Evolutionary conservation across 1,284 basidiomycete species (phyloP).

Genomic region (Cystobasidiaceae sp.): DNA sequence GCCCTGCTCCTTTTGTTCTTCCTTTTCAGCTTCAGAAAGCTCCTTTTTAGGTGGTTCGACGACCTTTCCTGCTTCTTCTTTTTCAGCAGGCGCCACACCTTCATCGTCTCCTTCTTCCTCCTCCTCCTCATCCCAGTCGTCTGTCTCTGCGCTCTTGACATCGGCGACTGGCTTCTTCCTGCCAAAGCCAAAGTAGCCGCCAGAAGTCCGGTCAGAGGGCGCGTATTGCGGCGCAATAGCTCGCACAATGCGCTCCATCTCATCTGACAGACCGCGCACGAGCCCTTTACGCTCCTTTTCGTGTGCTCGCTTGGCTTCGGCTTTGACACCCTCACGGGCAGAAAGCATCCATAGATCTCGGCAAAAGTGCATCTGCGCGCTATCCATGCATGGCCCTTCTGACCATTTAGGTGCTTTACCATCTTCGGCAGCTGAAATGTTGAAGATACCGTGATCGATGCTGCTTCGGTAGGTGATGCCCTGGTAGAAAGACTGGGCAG

Average conservation of each 20-base stretch:
- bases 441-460: constrained; percentile 49
- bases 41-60: constrained; percentile 34
- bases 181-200: constrained; percentile 27
- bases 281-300: constrained; percentile 33
- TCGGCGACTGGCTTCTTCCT: constrained; percentile 20
- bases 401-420: constrained; percentile 49
- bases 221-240: constrained; percentile 36
- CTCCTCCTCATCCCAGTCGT: background rate
- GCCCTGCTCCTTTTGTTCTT: constrained; percentile 47
- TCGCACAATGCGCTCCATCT: constrained; percentile 48
- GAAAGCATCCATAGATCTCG: constrained; percentile 83
- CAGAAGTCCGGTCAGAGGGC: constrained; percentile 23
- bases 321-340: constrained; percentile 63
- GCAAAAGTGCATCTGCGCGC: constrained; percentile 91
- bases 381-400: constrained; percentile 83
- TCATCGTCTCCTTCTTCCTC: constrained; percentile 31
- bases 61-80: constrained; percentile 36
- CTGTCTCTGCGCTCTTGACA: too few species aligned
- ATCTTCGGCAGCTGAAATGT: constrained; percentile 61
- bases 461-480: constrained; percentile 78
- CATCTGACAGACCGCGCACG: constrained; percentile 32
- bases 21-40: constrained; percentile 39
- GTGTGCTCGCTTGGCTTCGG: constrained; percentile 39
- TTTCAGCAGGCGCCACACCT: constrained; percentile 39
- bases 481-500: constrained; percentile 83